Evolutionary conservation across 306 rosid genomes (phyloP), one percentile per base, ranked within the genome.

Genomic region (Cucurbita argyrosperma): DNA sequence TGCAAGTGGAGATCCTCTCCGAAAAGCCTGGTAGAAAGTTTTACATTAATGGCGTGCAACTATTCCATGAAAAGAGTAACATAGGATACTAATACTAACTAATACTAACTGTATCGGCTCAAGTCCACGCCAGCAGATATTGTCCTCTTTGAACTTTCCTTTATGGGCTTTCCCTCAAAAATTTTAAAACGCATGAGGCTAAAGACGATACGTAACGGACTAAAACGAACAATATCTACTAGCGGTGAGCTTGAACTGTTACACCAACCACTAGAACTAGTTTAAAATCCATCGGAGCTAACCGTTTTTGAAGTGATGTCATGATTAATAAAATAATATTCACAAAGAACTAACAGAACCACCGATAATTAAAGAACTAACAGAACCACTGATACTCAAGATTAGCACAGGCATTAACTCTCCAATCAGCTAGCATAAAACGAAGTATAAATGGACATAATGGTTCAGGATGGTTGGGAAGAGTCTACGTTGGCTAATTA

Each of bases 1-100:
- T 49, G 96, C 92, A 19, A 94, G 88, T 51, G 96, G 97, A 75
- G 97, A 94, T 10, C 83, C 98, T 78, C 88, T 86, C 79, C 77
- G 90, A 76, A 94, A 94, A 39, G 97, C 98, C 98, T 94, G 80
- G 51, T 49, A 64, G 49, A 61, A 42, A 10, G 52, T 58, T 75
- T 78, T 39, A 74, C 55, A 16, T 23, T 10, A 46, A 49, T 39
- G 10, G 65, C 74, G 66, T 65, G 72, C 76, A 21, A 71, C 18
- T 53, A 60, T 50, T 86, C 14, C 59, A 70, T 83, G 84, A 40
- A 79, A 74, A 76, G 10, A 2, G 8, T 3, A 62, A 63, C 4
- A 8, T 9, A 63, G 26, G 4, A 30, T 30, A 30, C 35, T 30
- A 30, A 30, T 19, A 19, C 21, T 19, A 19, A 19, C 21, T 19